Conservation (phyloP, 1,284 basidiomycete genomes). For the Ustilago lituana region DNA sequence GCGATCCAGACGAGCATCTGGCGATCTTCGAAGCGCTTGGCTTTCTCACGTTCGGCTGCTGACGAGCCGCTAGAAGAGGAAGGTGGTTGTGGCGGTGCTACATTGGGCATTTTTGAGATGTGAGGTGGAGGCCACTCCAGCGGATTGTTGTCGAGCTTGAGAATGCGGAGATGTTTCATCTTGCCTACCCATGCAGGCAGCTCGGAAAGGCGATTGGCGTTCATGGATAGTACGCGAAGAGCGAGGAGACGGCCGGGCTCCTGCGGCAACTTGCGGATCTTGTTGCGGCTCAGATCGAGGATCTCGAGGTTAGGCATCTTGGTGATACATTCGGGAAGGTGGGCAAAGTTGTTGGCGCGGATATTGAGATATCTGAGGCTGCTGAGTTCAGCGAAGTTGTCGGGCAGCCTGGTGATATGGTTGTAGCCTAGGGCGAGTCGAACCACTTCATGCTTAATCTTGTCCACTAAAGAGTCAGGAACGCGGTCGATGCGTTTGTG, state of each 20-base stretch:
- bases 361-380: slow-evolving; percentile 91
- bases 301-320: slow-evolving; percentile 87
- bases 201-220: slow-evolving; percentile 82
- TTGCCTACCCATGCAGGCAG: slow-evolving; percentile 82
- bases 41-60: slow-evolving; percentile 51
- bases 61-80: slow-evolving; percentile 59
- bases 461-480: slow-evolving; percentile 42
- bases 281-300: slow-evolving; percentile 92
- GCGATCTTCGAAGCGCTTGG: slow-evolving; percentile 49
- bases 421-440: slow-evolving; percentile 88
- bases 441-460: slow-evolving; percentile 54
- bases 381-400: slow-evolving; percentile 79
- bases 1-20: slow-evolving; percentile 59
- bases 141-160: slow-evolving; percentile 86
- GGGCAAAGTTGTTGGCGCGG: slow-evolving; percentile 83
- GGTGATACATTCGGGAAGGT: slow-evolving; percentile 80
- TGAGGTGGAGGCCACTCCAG: slow-evolving; percentile 80
- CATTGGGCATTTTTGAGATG: slow-evolving; percentile 54
- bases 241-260: slow-evolving; percentile 81
- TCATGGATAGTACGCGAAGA: slow-evolving; percentile 82
- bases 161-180: slow-evolving; percentile 79
- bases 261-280: slow-evolving; percentile 80
- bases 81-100: slow-evolving; percentile 28
- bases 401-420: slow-evolving; percentile 80
- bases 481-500: slow-evolving; percentile 48